Base-by-base conservation (phyloP, 257 asterid species). In the Ilex asprella region DNA sequence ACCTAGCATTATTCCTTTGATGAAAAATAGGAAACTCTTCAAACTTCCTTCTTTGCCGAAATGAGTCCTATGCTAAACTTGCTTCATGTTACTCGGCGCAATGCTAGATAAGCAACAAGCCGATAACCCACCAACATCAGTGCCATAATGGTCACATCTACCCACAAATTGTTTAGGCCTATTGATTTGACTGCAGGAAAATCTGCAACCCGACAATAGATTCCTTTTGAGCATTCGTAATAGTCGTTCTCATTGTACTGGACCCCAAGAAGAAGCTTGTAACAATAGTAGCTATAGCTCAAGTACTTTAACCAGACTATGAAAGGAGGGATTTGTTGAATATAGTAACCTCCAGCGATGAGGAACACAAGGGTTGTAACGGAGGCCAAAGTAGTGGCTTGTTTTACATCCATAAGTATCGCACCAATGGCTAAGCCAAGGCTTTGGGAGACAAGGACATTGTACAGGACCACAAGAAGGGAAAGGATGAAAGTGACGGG, bases 401-500 rank as follows among this genome's bases (percentile, higher is more conserved):
- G 86, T 65, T 93, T 93, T 32, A 87, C 97, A 39, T 93, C 97
- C 97, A 93, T 93, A n/a, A 93, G 85, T 59, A 93, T 62, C 39
- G 99, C 99, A 0, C 99, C 99, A 51, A 85, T 85, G 11, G 96
- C 95, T 68, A 93, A 55, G 10, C 97, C 97, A 3, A 93, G 89
- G 31, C 97, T 76, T 63, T 93, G 99, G 3, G 99, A 80, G 14
- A 93, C 96, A 10, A 93, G 92, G 73, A 93, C 99, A 39, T 93
- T 89, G 80, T 77, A 73, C 11, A 93, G 94, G 64, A 93, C 97
- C 3, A 82, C 65, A 10, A 93, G 81, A 30, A 93, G 96, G 63
- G 99, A 83, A 62, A 93, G 87, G 77, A 84, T 74, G 65, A 93
- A 93, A 53, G 87, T 78, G 59, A 53, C 70, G 0, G 95, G 97